These are phyloP conservation scores for Zychaea mexicana DNA, from an alignment of 371 early-diverging fungal species.

Conservation along the genomic window DNA sequence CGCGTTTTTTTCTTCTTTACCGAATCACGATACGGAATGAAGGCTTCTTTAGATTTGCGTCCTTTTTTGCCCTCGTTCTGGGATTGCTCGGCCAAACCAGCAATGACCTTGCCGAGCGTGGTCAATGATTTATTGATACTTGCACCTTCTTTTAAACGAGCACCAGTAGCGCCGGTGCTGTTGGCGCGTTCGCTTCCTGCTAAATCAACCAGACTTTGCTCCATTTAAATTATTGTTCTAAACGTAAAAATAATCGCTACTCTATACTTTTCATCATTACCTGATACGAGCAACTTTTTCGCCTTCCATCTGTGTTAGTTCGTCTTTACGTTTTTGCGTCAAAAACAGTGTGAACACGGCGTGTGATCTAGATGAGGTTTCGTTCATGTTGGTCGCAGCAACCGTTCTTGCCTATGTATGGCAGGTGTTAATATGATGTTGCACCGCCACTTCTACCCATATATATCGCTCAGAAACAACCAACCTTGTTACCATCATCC, in stretches of 20 bases:
- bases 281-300: slow-evolving; percentile 80
- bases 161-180: slow-evolving; percentile 95
- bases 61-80: slow-evolving; percentile 49
- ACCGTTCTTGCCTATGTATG: slow-evolving; percentile 75
- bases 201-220: slow-evolving; percentile 73
- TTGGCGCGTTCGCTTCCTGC: slow-evolving; percentile 98
- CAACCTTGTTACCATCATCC: slow-evolving; percentile 88
- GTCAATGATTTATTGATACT: slow-evolving; percentile 97
- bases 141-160: slow-evolving; percentile 96
- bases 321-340: slow-evolving; percentile 66
- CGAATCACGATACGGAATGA: slow-evolving; percentile 91
- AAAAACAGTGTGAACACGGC: slow-evolving; percentile 91
- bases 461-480: background rate
- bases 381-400: slow-evolving; percentile 97
- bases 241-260: background rate
- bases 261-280: slow-evolving; percentile 14
- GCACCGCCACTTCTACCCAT: background rate
- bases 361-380: slow-evolving; percentile 91
- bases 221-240: slow-evolving; percentile 11
- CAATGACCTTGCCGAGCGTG: slow-evolving; percentile 98
- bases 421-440: background rate
- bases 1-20: too few relatives aligned
- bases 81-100: slow-evolving; percentile 86
- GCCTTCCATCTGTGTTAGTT: slow-evolving; percentile 62
- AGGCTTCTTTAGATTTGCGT: slow-evolving; percentile 57